Conservation (phyloP, 768 basidiomycete species). For the Rhizopogon vinicolor region DNA sequence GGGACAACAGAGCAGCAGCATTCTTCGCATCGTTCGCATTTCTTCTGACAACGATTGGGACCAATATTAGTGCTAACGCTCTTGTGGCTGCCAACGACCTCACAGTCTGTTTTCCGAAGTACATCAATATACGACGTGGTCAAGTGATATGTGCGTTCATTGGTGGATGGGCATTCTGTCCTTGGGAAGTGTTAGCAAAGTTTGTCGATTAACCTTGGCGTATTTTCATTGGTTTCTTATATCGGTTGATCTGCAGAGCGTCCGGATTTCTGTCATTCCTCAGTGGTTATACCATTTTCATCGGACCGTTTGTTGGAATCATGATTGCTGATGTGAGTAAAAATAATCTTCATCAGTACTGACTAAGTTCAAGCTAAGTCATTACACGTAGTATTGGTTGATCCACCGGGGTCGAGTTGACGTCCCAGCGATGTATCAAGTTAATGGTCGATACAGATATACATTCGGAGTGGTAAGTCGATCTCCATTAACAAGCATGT, state of each 20-base stretch:
- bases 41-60: conserved; percentile 30
- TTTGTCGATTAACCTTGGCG: conserved; percentile 2
- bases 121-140: conserved; percentile 78
- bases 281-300: conserved; percentile 81
- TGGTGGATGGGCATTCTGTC: conserved; percentile 81
- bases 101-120: conserved; percentile 71
- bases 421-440: conserved; percentile 81
- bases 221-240: background rate
- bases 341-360: background rate
- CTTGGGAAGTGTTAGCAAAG: conserved; percentile 78
- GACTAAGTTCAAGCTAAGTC: background rate
- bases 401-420: conserved; percentile 69
- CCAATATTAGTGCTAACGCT: conserved; percentile 58
- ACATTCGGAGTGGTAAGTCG: conserved; percentile 57
- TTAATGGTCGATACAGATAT: conserved; percentile 76
- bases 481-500: background rate
- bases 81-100: conserved; percentile 80
- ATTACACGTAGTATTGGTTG: conserved; percentile 60
- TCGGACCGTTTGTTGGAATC: conserved; percentile 82
- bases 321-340: conserved; percentile 52
- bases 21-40: conserved; percentile 83
- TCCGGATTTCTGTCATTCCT: conserved; percentile 72
- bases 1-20: conserved; percentile 81
- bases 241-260: conserved; percentile 28
- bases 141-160: conserved; percentile 74